Conservation (phyloP, 2,329 filamentous ascomycete species). For the Graphilbum fragrans region DNA sequence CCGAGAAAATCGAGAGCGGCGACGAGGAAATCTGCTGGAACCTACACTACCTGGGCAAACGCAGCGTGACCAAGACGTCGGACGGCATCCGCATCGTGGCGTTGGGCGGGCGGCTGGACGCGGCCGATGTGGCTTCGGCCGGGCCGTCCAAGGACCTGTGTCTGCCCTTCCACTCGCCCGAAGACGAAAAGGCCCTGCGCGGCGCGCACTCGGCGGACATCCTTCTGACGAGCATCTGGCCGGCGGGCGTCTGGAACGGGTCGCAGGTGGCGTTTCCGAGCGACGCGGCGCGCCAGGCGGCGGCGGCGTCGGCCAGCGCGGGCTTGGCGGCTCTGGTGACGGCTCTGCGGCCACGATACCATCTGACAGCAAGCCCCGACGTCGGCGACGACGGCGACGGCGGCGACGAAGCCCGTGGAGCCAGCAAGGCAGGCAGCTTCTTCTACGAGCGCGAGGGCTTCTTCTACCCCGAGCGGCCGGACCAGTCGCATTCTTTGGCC, state of each 20-base stretch:
- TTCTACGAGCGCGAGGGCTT: conserved; percentile 93
- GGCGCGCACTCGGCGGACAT: conserved; percentile 76
- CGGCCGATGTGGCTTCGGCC: conserved; percentile 10
- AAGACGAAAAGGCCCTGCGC: conserved; percentile 63
- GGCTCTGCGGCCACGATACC: conserved; percentile 78
- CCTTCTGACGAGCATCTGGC: conserved; percentile 79
- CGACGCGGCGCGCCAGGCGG: conserved; percentile 25
- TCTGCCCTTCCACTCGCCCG: conserved; percentile 63
- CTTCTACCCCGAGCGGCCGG: conserved; percentile 44
- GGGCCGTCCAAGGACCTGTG: conserved; percentile 60
- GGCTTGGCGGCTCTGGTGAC: conserved; percentile 69
- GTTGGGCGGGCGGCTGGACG: conserved; percentile 63
- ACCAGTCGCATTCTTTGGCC: conserved; percentile 31
- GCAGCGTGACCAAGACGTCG: conserved; percentile 76
- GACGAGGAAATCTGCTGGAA: conserved; percentile 59
- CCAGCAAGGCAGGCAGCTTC: conserved; percentile 20
- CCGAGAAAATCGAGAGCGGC: conserved; percentile 46
- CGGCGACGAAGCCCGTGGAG: conserved; percentile 22
- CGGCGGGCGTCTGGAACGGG: conserved; percentile 54
- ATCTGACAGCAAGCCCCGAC: conserved; percentile 49
- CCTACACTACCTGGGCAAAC: conserved; percentile 78
- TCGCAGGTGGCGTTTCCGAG: conserved; percentile 51
- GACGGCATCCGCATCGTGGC: conserved; percentile 83
- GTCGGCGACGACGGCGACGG: not conserved
- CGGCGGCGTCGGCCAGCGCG: conserved; percentile 41